Evolutionary conservation across 768 basidiomycete species (phyloP).

Genomic region (Leccinum disarticulatum): DNA sequence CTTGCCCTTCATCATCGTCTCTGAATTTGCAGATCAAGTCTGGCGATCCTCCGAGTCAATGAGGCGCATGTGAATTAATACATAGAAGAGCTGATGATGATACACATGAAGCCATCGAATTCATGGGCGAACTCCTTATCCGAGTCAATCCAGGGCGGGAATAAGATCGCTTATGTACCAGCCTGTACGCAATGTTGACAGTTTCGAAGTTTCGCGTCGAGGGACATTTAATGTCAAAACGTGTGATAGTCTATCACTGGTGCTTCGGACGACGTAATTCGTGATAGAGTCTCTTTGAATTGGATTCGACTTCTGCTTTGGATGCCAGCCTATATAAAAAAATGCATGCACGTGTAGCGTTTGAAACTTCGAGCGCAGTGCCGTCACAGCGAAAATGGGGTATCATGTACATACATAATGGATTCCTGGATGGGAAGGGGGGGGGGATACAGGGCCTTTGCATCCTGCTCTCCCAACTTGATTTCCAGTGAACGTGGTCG

Average conservation of each 20-base stretch:
- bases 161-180: slow-evolving; percentile 1
- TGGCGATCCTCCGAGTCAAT: slow-evolving; percentile 14
- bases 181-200: slow-evolving; percentile 6
- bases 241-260: slow-evolving; percentile 1
- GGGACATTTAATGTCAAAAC: slow-evolving; percentile 10
- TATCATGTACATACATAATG: not conserved
- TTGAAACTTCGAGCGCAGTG: not conserved
- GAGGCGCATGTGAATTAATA: slow-evolving; percentile 11
- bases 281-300: slow-evolving; percentile 6
- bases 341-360: not conserved
- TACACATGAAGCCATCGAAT: slow-evolving; percentile 17
- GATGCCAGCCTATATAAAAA: slow-evolving; percentile 5
- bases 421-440: slow-evolving; percentile 9
- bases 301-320: slow-evolving; percentile 8
- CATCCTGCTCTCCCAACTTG: slow-evolving; percentile 12
- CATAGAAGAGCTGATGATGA: not conserved
- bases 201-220: slow-evolving; percentile 4
- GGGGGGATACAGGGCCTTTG: not conserved
- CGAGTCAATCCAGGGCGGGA: slow-evolving; percentile 5
- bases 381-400: not conserved
- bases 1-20: slow-evolving; percentile 2
- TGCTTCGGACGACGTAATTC: slow-evolving; percentile 8
- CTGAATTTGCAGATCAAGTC: slow-evolving; percentile 10
- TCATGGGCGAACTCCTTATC: slow-evolving; percentile 9
- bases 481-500: not conserved